Evolutionary conservation across 2,329 filamentous ascomycete genomes (phyloP).

Genomic region (Aspergillus glaucus): DNA sequence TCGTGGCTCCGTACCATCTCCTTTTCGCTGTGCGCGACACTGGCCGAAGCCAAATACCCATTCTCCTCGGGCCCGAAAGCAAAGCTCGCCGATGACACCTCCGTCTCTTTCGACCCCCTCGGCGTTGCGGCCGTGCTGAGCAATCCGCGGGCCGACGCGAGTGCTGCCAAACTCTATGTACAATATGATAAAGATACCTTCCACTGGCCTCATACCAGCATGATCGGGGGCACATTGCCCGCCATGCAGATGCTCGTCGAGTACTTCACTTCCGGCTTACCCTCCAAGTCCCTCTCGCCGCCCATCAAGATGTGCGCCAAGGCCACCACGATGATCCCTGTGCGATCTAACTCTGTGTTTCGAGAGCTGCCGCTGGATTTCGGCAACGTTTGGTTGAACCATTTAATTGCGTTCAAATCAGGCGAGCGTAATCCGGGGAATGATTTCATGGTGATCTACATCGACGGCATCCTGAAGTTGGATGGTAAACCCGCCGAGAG

Average conservation of each 20-base stretch:
- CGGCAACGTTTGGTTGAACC: constrained; percentile 24
- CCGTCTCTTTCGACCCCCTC: constrained; percentile 28
- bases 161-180: constrained; percentile 24
- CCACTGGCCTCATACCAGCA: constrained; percentile 27
- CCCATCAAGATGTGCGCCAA: constrained; percentile 24
- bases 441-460: constrained; percentile 23
- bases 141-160: constrained; percentile 25
- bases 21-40: constrained; percentile 1
- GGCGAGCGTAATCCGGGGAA: constrained; percentile 17
- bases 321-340: constrained; percentile 19
- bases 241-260: constrained; percentile 28
- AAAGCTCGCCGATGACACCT: constrained; percentile 8
- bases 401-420: constrained; percentile 21
- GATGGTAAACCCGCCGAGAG: neutral
- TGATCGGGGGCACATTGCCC: constrained; percentile 26
- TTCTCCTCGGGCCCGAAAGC: constrained; percentile 9
- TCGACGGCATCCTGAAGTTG: constrained; percentile 11
- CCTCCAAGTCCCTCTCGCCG: constrained; percentile 16
- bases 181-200: constrained; percentile 22
- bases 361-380: constrained; percentile 24
- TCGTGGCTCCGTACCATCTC: constrained; percentile 4
- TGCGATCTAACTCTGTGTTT: constrained; percentile 27
- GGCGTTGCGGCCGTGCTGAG: constrained; percentile 26
- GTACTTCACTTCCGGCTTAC: constrained; percentile 18
- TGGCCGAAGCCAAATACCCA: constrained; percentile 9